Evolutionary conservation across 2,329 filamentous ascomycete species (phyloP).

Genomic region (Colletotrichum costaricense): DNA sequence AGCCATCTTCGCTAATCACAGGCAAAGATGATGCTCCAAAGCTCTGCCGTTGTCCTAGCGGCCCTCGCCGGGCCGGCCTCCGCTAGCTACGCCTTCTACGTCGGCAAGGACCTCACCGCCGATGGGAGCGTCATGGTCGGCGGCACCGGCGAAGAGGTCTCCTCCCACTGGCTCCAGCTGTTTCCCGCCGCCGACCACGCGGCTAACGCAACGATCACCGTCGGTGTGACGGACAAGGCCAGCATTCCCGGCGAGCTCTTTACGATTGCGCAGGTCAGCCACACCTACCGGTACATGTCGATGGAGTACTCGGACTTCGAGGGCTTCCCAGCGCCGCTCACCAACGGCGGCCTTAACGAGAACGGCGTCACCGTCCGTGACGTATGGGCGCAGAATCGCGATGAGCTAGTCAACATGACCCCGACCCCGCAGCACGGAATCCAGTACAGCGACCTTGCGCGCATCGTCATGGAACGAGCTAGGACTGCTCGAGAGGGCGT

Average conservation of each 20-base stretch:
- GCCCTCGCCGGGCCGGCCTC: constrained; percentile 34
- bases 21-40: constrained; percentile 24
- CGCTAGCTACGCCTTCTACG: constrained; percentile 61
- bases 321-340: constrained; percentile 55
- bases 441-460: constrained; percentile 54
- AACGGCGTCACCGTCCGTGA: constrained; percentile 53
- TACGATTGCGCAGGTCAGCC: constrained; percentile 40
- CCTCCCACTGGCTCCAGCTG: constrained; percentile 58
- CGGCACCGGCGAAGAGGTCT: constrained; percentile 59
- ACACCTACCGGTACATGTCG: constrained; percentile 42
- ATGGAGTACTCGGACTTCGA: constrained; percentile 51
- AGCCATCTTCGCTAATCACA: background rate
- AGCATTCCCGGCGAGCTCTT: constrained; percentile 45
- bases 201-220: constrained; percentile 53
- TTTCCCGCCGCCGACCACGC: constrained; percentile 54
- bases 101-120: constrained; percentile 56
- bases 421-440: constrained; percentile 52
- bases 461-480: constrained; percentile 53
- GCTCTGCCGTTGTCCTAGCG: constrained; percentile 23
- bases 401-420: constrained; percentile 52
- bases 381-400: constrained; percentile 53
- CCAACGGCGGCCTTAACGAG: constrained; percentile 56
- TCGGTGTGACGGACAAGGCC: constrained; percentile 54
- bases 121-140: constrained; percentile 56
- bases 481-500: constrained; percentile 53